phyloP scores from a whole-genome alignment of 2,329 filamentous ascomycete species.

The Fragosphaeria purpurea region DNA sequence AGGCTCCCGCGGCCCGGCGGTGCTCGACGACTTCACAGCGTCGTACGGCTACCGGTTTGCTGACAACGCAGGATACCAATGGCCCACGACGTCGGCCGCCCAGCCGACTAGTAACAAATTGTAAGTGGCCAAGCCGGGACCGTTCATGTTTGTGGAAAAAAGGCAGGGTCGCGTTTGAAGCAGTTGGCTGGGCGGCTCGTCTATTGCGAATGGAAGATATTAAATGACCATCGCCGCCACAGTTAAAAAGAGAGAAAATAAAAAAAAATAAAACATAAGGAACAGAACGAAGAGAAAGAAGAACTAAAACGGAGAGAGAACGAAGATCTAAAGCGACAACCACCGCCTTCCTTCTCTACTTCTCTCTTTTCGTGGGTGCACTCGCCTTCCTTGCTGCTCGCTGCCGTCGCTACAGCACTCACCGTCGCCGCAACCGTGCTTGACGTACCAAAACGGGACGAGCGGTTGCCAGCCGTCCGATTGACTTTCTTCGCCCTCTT shows the following conservation, averaged over 20 bases:
- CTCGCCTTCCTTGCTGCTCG: too few relatives aligned
- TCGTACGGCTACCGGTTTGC: constrained; percentile 99
- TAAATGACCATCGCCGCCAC: constrained; percentile 5
- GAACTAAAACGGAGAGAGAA: neutral
- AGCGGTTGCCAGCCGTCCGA: too few relatives aligned
- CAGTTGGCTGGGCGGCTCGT: neutral
- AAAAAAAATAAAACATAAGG: neutral
- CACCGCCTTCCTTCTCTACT: neutral
- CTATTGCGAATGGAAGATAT: constrained; percentile 1
- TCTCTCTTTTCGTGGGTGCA: neutral
- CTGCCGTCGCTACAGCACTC: too few relatives aligned
- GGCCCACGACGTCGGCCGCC: constrained; percentile 67
- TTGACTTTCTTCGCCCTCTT: too few relatives aligned
- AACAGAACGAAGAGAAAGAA: neutral
- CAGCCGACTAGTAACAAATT: constrained; percentile 59
- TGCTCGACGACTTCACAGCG: constrained; percentile 94
- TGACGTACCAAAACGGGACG: too few relatives aligned
- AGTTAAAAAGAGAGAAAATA: constrained; percentile 2
- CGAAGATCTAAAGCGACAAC: too few relatives aligned
- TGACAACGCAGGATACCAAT: constrained; percentile 91
- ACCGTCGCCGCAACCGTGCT: too few relatives aligned
- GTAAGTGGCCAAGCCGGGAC: constrained; percentile 41
- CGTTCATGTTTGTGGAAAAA: too few relatives aligned
- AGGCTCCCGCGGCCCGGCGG: constrained; percentile 94
- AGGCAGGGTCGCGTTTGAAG: too few relatives aligned